phyloP scores from a whole-genome alignment of 805 yeast genomes.

The Lipomyces japonicus region DNA sequence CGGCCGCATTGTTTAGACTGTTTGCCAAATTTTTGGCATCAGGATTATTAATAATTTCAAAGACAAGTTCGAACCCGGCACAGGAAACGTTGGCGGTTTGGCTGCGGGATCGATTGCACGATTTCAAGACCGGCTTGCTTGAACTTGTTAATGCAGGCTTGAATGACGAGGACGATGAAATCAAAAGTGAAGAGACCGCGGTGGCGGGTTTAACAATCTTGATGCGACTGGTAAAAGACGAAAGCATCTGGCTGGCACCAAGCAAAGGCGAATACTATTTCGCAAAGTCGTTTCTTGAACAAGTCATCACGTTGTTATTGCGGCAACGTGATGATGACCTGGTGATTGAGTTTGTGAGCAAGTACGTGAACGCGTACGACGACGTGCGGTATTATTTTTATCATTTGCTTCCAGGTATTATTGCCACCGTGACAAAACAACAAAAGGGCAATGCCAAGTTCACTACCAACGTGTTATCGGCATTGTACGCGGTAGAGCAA shows the following conservation, averaged over 20 bases:
- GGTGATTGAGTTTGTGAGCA: slow-evolving; percentile 53
- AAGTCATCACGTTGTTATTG: slow-evolving; percentile 40
- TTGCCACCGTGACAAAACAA: slow-evolving; percentile 36
- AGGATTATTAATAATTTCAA: slow-evolving; percentile 39
- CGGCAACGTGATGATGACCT: slow-evolving; percentile 39
- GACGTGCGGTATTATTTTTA: slow-evolving; percentile 78
- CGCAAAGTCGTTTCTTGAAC: slow-evolving; percentile 52
- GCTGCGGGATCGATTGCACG: slow-evolving; percentile 57
- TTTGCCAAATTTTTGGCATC: slow-evolving; percentile 50
- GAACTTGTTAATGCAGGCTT: slow-evolving; percentile 43
- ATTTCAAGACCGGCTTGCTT: slow-evolving; percentile 48
- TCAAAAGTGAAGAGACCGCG: slow-evolving; percentile 37
- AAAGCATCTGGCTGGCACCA: slow-evolving; percentile 52
- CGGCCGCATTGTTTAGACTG: slow-evolving; percentile 43
- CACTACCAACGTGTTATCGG: slow-evolving; percentile 27
- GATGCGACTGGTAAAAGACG: slow-evolving; percentile 49
- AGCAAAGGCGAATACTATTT: slow-evolving; percentile 54
- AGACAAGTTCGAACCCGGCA: slow-evolving; percentile 36
- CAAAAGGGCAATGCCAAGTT: slow-evolving; percentile 11
- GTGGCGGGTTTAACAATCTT: slow-evolving; percentile 30
- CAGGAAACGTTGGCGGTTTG: slow-evolving; percentile 54
- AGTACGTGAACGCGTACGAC: slow-evolving; percentile 56
- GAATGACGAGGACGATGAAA: slow-evolving; percentile 40
- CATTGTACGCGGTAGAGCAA: slow-evolving; percentile 21
- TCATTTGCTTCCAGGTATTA: slow-evolving; percentile 42